Evolutionary conservation across 495 filamentous ascomycete species (phyloP).

Genomic region (Elasticomyces elasticus): DNA sequence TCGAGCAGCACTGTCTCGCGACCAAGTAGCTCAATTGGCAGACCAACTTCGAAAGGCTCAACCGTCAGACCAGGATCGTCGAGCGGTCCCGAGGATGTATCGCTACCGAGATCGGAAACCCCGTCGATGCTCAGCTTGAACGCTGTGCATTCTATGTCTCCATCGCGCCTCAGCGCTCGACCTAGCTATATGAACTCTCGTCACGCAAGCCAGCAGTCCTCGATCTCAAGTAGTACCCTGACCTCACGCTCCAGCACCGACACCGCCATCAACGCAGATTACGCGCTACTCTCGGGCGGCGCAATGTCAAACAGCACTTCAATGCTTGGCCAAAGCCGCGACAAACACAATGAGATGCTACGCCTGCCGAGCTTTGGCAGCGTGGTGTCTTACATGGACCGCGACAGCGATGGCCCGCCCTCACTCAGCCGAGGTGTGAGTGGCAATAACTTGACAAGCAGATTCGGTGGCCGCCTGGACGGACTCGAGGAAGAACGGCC

Average conservation of each 20-base stretch:
- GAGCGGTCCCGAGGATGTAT: not conserved
- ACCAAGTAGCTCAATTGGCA: conserved; percentile 8
- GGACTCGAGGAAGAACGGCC: conserved; percentile 52
- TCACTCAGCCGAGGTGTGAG: conserved; percentile 31
- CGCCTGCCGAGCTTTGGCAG: conserved; percentile 84
- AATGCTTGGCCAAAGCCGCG: conserved; percentile 27
- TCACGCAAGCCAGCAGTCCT: conserved; percentile 67
- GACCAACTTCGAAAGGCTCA: conserved; percentile 23
- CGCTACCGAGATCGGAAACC: not conserved
- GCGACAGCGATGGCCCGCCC: conserved; percentile 51
- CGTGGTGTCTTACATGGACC: conserved; percentile 85
- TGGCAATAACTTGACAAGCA: conserved; percentile 20
- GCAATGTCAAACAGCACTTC: conserved; percentile 52
- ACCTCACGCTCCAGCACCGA: conserved; percentile 54
- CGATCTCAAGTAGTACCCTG: conserved; percentile 61
- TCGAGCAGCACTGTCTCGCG: conserved; percentile 2
- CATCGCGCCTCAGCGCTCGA: conserved; percentile 36
- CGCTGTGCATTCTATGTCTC: conserved; percentile 13
- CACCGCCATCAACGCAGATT: conserved; percentile 68
- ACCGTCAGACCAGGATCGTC: conserved; percentile 16
- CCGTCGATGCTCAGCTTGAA: conserved; percentile 8
- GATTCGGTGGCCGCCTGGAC: conserved; percentile 36
- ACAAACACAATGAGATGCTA: conserved; percentile 42
- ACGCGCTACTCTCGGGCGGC: conserved; percentile 74
- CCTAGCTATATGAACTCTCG: conserved; percentile 67